Base-by-base conservation (phyloP, 139 green algal genomes). In the Coccomyxa sp. region DNA sequence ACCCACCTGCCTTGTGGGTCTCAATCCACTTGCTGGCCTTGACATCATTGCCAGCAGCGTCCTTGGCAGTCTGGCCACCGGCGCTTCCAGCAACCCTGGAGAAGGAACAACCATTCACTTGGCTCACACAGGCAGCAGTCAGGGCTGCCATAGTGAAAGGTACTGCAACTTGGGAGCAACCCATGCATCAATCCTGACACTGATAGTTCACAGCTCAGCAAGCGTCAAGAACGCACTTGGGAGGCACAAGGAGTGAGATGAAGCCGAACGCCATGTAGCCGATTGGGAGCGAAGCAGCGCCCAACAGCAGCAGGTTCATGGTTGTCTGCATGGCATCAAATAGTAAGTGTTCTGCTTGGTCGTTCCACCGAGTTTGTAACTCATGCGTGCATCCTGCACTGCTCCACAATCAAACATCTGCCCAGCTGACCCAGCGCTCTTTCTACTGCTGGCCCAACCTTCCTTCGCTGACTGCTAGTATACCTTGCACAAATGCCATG, bases 11-110 rank as follows among this genome's bases (percentile, higher is more conserved):
- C 31, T 83, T 85, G 92, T 99, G 97, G 38, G 89, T 96, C 84
- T 91, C 90, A 63, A 98, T 85, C 97, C 97, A 99, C 13, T 80
- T 59, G 58, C 79, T 89, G 23, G 67, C 74, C 84, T 91, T 97
- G 32, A 99, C 86, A 86, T 98, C 95, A 82, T 98, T 98, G 85
- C 97, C 97, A n/a, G 97, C 84, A 21, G 95, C 95, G 83, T 99
- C 97, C 94, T 98, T 98, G 59, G 97, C 97, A 32, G 90, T 86
- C 76, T 94, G 87, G 77, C 93, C 95, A 87, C 88, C 97, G 63
- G 82, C 86, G 27, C 85, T 89, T 75, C 94, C 93, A 77, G 93
- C 97, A 45, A 88, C 82, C 63, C 94, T 98, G 89, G 87, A 85
- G 18, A 51, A 57, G 66, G 23, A 78, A 85, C 1, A 38, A 57